These are phyloP conservation scores for Cryptococcus sp. DNA, from an alignment of 1,284 basidiomycete genomes.

Conservation along the genomic window DNA sequence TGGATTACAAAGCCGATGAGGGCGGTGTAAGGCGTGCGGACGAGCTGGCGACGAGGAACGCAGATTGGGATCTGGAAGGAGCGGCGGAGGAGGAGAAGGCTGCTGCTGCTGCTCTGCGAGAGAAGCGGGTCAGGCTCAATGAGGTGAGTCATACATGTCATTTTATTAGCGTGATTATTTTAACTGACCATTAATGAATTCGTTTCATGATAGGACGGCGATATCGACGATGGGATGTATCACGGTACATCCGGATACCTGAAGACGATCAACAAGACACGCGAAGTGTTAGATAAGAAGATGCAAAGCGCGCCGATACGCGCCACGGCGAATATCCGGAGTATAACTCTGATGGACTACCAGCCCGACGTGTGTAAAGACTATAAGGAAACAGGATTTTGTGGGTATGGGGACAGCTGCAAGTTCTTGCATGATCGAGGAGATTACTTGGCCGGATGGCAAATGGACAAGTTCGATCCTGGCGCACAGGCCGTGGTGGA, in stretches of 20 bases:
- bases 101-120: slow-evolving; percentile 6
- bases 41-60: slow-evolving; percentile 50
- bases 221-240: slow-evolving; percentile 81
- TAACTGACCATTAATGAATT: neutral
- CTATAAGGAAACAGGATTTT: slow-evolving; percentile 99
- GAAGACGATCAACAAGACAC: slow-evolving; percentile 75
- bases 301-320: slow-evolving; percentile 87
- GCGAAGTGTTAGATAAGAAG: slow-evolving; percentile 71
- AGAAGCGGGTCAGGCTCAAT: slow-evolving; percentile 47
- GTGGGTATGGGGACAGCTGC: slow-evolving; percentile 98
- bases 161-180: neutral
- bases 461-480: slow-evolving; percentile 68
- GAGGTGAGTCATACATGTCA: slow-evolving; percentile 30
- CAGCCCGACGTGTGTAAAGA: slow-evolving; percentile 99
- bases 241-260: slow-evolving; percentile 80
- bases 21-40: slow-evolving; percentile 36
- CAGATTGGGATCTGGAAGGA: slow-evolving; percentile 55
- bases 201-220: slow-evolving; percentile 42
- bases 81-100: slow-evolving; percentile 18
- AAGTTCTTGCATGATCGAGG: slow-evolving; percentile 85
- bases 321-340: slow-evolving; percentile 79
- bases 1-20: slow-evolving; percentile 57
- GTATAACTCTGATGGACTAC: slow-evolving; percentile 94
- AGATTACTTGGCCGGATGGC: slow-evolving; percentile 94
- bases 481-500: slow-evolving; percentile 54